Evolutionary conservation across 495 filamentous ascomycete genomes (phyloP).

Genomic region (Poronia punctata): DNA sequence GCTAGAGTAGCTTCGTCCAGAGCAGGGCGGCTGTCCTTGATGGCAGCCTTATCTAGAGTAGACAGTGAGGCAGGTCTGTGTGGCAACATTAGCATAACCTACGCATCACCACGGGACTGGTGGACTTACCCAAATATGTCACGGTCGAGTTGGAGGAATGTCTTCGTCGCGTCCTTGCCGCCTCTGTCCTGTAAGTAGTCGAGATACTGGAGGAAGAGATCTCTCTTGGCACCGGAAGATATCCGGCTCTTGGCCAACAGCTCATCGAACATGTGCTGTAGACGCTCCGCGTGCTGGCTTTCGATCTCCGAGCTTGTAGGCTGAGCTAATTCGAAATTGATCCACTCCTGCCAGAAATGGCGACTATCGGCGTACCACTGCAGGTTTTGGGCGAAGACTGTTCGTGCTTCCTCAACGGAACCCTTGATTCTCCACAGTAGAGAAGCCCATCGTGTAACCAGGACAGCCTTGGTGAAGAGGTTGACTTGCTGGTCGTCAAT

Average conservation of each 20-base stretch:
- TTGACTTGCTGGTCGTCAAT: conserved; percentile 66
- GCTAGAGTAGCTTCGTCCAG: conserved; percentile 56
- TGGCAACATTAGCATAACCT: conserved; percentile 11
- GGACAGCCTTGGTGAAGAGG: conserved; percentile 74
- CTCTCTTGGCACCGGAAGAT: conserved; percentile 58
- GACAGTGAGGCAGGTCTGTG: conserved; percentile 45
- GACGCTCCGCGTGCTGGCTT: conserved; percentile 56
- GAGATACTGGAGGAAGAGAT: conserved; percentile 75
- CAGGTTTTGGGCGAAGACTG: conserved; percentile 75
- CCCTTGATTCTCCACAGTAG: conserved; percentile 90
- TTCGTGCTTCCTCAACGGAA: conserved; percentile 72
- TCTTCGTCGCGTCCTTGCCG: conserved; percentile 74
- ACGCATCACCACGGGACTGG: neutral
- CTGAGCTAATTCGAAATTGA: conserved; percentile 85
- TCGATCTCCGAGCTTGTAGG: conserved; percentile 64
- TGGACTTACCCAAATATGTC: conserved; percentile 72
- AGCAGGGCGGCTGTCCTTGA: conserved; percentile 57
- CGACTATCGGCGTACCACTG: conserved; percentile 80
- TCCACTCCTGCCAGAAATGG: conserved; percentile 88
- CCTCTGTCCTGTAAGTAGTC: conserved; percentile 79
- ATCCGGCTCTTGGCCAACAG: conserved; percentile 71
- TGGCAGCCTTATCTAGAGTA: conserved; percentile 37
- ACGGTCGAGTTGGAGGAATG: conserved; percentile 75
- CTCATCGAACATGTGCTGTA: conserved; percentile 75
- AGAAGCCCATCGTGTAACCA: conserved; percentile 85